Conservation (phyloP, 345 rosid genomes). For the Pugionium cornutum region DNA sequence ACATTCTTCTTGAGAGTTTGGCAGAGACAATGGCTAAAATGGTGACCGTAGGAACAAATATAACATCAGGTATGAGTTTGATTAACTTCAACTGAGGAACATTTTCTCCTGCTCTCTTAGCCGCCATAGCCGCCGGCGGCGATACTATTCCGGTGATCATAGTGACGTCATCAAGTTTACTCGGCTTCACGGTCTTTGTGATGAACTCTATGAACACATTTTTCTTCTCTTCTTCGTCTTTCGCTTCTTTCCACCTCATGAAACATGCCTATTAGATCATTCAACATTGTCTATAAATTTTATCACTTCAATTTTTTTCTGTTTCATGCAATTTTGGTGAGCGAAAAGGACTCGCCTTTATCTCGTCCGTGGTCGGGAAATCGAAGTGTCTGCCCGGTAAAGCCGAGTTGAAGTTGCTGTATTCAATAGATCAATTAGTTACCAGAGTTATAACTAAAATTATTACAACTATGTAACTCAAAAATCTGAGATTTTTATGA, state of each 20-base stretch:
- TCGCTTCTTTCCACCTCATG: slow-evolving; percentile 43
- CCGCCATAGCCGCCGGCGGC: slow-evolving; percentile 88
- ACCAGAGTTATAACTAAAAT: not conserved
- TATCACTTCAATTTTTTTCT: too few relatives aligned
- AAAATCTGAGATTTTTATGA: slow-evolving; percentile 1
- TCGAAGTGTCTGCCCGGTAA: slow-evolving; percentile 91
- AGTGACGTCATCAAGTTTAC: slow-evolving; percentile 60
- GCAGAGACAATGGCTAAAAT: slow-evolving; percentile 61
- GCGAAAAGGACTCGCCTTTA: slow-evolving; percentile 50
- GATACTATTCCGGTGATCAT: slow-evolving; percentile 60
- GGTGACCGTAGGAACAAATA: slow-evolving; percentile 70
- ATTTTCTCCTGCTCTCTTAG: slow-evolving; percentile 80
- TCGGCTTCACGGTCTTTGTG: slow-evolving; percentile 44
- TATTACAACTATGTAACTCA: not conserved
- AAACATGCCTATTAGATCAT: slow-evolving; percentile 48
- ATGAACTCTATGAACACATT: slow-evolving; percentile 50
- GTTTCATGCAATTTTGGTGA: not conserved
- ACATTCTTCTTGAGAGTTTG: slow-evolving; percentile 67
- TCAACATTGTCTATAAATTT: slow-evolving; percentile 8
- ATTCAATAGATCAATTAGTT: slow-evolving; percentile 12
- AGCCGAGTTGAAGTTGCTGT: slow-evolving; percentile 78
- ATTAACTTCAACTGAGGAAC: slow-evolving; percentile 64
- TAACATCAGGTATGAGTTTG: slow-evolving; percentile 72
- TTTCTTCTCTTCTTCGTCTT: slow-evolving; percentile 38
- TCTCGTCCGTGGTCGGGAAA: slow-evolving; percentile 48